These are phyloP conservation scores for Ceratobasidium sp. DNA, from an alignment of 1,284 basidiomycete species.

Conservation along the genomic window DNA sequence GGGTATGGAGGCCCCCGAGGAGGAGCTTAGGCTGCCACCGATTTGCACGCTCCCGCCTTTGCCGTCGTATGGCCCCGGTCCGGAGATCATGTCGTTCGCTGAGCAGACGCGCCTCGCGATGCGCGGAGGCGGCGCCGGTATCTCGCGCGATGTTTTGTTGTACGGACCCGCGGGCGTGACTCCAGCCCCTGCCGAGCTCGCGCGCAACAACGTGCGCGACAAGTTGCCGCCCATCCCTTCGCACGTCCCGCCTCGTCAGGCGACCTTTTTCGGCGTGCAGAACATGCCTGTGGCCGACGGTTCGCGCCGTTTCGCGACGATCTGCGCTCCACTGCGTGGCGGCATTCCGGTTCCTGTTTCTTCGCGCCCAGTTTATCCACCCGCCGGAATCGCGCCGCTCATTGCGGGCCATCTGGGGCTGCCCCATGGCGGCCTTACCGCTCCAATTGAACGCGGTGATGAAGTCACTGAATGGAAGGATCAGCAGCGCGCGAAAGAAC, in stretches of 20 bases:
- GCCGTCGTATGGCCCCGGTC: background rate
- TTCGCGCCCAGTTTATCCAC: background rate
- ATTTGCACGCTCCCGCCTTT: background rate
- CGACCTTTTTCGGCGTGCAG: conserved; percentile 3
- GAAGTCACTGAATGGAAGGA: conserved; percentile 10
- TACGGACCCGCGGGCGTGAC: conserved; percentile 28
- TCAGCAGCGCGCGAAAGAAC: conserved; percentile 2
- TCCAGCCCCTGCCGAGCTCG: conserved; percentile 10
- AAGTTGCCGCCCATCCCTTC: conserved; percentile 7
- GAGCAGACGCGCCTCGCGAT: conserved; percentile 3
- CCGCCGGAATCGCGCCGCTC: conserved; percentile 19
- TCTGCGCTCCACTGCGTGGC: background rate
- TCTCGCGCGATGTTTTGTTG: background rate
- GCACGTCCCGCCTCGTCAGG: conserved; percentile 1
- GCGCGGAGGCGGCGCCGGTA: background rate
- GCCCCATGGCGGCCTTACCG: conserved; percentile 11
- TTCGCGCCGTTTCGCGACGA: conserved; percentile 1
- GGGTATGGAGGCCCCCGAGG: background rate
- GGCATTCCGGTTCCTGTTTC: background rate
- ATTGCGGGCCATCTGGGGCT: conserved; percentile 2
- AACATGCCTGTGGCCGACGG: conserved; percentile 25
- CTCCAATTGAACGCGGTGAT: too few relatives aligned
- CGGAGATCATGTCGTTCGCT: background rate
- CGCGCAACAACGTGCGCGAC: background rate
- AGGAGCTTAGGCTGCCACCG: background rate